Conservation (phyloP, 192 early-diverging fungal genomes). For the Umbelopsis sp. region DNA sequence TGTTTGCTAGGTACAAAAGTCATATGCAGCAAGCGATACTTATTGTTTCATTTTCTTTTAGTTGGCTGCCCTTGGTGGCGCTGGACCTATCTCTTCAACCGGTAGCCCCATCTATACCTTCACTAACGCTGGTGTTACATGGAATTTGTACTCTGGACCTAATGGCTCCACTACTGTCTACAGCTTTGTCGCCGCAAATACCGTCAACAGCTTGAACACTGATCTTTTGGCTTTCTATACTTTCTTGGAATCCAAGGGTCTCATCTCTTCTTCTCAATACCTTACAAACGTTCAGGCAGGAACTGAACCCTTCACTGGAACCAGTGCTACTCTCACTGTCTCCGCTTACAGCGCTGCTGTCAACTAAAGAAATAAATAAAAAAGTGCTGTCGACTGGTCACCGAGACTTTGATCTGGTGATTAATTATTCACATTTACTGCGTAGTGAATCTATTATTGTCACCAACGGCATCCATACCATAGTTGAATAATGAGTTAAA, state of each 20-base stretch:
- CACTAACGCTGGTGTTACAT: background rate
- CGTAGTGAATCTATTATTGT: background rate
- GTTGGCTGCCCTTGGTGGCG: conserved; percentile 13
- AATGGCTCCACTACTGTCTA: conserved; percentile 17
- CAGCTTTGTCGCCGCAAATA: conserved; percentile 8
- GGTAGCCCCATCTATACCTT: conserved; percentile 3
- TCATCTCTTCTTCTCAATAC: conserved; percentile 11
- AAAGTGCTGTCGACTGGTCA: too few relatives aligned
- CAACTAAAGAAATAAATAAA: conserved; percentile 1
- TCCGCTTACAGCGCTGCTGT: conserved; percentile 5
- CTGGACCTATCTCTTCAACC: background rate
- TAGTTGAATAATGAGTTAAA: too few relatives aligned
- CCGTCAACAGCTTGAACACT: background rate
- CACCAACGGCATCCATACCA: too few relatives aligned
- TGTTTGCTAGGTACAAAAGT: too few relatives aligned
- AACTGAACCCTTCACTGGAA: conserved; percentile 16
- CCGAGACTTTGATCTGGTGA: too few relatives aligned
- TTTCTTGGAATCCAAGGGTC: background rate
- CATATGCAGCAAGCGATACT: too few relatives aligned
- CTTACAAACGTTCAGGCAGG: conserved; percentile 12
- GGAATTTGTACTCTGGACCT: conserved; percentile 12
- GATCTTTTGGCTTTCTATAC: conserved; percentile 4
- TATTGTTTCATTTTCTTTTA: too few relatives aligned
- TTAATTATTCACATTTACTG: too few relatives aligned
- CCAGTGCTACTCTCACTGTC: background rate